These are phyloP conservation scores for Globisporangium spiculum DNA, from an alignment of 352 stramenopile genomes.

Conservation along the genomic window DNA sequence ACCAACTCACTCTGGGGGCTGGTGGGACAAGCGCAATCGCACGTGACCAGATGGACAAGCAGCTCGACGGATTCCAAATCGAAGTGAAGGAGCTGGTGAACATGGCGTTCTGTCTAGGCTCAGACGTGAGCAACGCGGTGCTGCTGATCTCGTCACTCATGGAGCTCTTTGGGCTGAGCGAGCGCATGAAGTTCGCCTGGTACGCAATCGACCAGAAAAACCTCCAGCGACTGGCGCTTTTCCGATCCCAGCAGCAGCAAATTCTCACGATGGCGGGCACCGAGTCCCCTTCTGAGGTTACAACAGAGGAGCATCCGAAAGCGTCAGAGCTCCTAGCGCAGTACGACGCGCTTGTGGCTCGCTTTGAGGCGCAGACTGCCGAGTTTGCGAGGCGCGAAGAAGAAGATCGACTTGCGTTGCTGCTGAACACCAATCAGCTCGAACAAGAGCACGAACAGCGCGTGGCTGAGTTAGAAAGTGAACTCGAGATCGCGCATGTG, in stretches of 20 bases:
- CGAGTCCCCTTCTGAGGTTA: not conserved
- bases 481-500: slow-evolving; percentile 6
- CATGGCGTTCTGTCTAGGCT: not conserved
- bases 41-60: slow-evolving; percentile 34
- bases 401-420: slow-evolving; percentile 10
- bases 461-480: not conserved
- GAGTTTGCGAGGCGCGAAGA: slow-evolving; percentile 19
- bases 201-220: slow-evolving; percentile 45
- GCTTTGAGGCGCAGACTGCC: slow-evolving; percentile 2
- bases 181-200: slow-evolving; percentile 53
- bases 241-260: slow-evolving; percentile 12
- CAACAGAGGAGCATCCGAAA: not conserved
- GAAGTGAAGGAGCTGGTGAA: slow-evolving; percentile 27
- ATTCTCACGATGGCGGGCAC: not conserved
- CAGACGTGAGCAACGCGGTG: not conserved
- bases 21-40: slow-evolving; percentile 23
- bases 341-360: not conserved
- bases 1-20: slow-evolving; percentile 37
- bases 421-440: slow-evolving; percentile 9
- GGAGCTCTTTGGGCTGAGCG: slow-evolving; percentile 39
- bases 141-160: slow-evolving; percentile 22
- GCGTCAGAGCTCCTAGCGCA: not conserved
- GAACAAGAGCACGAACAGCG: slow-evolving; percentile 9
- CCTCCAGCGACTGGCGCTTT: slow-evolving; percentile 32
- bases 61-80: slow-evolving; percentile 39